These are phyloP conservation scores for Fusarium sp. DNA, from an alignment of 2,329 filamentous ascomycete species.

Conservation along the genomic window DNA sequence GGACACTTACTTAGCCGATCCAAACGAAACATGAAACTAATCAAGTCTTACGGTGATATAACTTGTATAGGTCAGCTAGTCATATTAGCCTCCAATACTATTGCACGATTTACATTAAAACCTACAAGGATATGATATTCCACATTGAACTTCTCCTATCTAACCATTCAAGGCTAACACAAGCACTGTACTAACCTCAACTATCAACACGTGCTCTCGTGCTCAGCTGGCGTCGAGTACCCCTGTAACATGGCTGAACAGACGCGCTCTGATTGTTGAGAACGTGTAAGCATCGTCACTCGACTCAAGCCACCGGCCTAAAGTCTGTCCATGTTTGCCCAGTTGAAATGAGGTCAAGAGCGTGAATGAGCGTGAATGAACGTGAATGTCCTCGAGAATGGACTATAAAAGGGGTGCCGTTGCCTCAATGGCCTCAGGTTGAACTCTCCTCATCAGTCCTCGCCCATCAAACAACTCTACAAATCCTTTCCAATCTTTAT, in stretches of 20 bases:
- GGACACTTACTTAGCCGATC: constrained; percentile 4
- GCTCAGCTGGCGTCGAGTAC: constrained; percentile 30
- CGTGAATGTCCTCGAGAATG: background rate
- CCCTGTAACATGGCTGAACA: constrained; percentile 27
- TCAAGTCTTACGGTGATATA: constrained; percentile 21
- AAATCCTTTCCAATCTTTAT: background rate
- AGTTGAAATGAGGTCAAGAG: background rate
- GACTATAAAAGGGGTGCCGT: constrained; percentile 36
- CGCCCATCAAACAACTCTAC: background rate
- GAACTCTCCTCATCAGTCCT: constrained; percentile 7
- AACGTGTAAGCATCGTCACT: constrained; percentile 38
- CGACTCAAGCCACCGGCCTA: constrained; percentile 42
- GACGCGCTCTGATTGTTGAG: constrained; percentile 41
- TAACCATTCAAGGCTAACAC: background rate
- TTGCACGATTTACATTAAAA: background rate
- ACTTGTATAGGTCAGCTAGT: constrained; percentile 13
- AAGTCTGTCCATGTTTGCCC: constrained; percentile 34
- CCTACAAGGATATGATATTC: too few relatives aligned
- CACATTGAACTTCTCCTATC: background rate
- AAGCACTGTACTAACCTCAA: constrained; percentile 28
- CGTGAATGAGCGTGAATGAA: constrained; percentile 18
- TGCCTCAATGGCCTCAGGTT: constrained; percentile 3
- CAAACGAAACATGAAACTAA: constrained; percentile 3
- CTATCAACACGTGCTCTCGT: constrained; percentile 41
- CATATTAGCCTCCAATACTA: constrained; percentile 2